Percentiles rank a stretch among this genome's conserved stretches.
phyloP scores from a whole-genome alignment of 73 alveolate genomes.

The Paramecium bursaria region DNA sequence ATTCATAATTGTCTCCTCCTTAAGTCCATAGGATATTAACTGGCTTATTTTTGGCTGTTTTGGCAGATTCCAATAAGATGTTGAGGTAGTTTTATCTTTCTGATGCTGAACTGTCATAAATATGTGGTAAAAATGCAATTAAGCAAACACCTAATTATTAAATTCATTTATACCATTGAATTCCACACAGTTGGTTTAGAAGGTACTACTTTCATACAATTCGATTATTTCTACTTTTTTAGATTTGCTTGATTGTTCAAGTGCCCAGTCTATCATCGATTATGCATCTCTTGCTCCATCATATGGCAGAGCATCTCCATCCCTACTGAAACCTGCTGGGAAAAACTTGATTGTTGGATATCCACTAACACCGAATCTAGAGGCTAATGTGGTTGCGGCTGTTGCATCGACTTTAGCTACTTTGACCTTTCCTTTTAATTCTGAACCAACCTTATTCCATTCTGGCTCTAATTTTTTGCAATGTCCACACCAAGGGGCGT shows the following conservation, averaged over 20 bases:
- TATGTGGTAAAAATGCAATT: slow-evolving; percentile 92
- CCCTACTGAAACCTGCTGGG: slow-evolving; percentile 72
- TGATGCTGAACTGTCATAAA: slow-evolving; percentile 87
- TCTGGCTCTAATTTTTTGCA: slow-evolving; percentile 96
- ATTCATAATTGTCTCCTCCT: slow-evolving; percentile 93
- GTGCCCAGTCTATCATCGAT: slow-evolving; percentile 75
- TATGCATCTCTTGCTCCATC: slow-evolving; percentile 80
- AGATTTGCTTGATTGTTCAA: slow-evolving; percentile 68
- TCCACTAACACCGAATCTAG: slow-evolving; percentile 83
- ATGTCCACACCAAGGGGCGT: slow-evolving; percentile 98
- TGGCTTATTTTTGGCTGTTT: slow-evolving; percentile 88
- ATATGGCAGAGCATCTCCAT: slow-evolving; percentile 44
- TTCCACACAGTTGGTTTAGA: slow-evolving; percentile 74
- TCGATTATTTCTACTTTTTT: slow-evolving; percentile 69
- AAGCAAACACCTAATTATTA: slow-evolving; percentile 78
- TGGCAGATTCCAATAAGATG: slow-evolving; percentile 77
- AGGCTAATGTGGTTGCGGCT: slow-evolving; percentile 82
- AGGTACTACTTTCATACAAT: slow-evolving; percentile 50
- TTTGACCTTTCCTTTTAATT: slow-evolving; percentile 89
- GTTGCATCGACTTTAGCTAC: slow-evolving; percentile 96
- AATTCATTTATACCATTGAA: slow-evolving; percentile 13
- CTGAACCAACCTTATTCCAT: slow-evolving; percentile 92
- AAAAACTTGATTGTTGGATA: slow-evolving; percentile 95
- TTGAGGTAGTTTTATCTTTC: slow-evolving; percentile 89
- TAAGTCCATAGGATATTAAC: slow-evolving; percentile 89